Percentiles rank a stretch among this genome's conserved stretches.
Conservation (phyloP, 2,329 filamentous ascomycete genomes). For the Moelleriella libera region DNA sequence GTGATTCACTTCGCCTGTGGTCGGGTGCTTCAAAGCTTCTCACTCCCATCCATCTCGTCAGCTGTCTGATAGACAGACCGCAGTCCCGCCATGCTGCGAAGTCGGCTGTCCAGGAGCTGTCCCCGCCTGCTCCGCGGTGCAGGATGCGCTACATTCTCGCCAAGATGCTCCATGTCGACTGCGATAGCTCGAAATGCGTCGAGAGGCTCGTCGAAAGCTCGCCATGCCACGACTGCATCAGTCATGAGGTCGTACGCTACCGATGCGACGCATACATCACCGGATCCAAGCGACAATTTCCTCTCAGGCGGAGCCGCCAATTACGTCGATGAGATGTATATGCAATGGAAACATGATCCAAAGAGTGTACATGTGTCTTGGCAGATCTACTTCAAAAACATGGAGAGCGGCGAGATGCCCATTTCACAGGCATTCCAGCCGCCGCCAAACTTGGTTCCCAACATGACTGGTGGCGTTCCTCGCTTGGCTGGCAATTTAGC, state of each 20-base stretch:
- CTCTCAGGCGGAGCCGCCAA: constrained; percentile 93
- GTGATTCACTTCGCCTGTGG: not conserved
- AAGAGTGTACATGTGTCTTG: constrained; percentile 92
- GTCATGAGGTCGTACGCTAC: constrained; percentile 40
- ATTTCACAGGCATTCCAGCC: constrained; percentile 94
- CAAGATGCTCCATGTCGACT: constrained; percentile 28
- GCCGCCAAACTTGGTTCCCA: constrained; percentile 80
- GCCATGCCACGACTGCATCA: constrained; percentile 34
- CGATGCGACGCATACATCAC: constrained; percentile 34
- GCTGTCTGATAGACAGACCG: not conserved
- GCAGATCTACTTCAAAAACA: constrained; percentile 99
- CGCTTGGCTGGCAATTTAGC: constrained; percentile 57
- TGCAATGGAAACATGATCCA: constrained; percentile 91
- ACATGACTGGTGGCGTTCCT: constrained; percentile 64
- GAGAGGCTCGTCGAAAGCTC: constrained; percentile 28
- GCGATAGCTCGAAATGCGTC: constrained; percentile 23
- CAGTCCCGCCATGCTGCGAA: constrained; percentile 10
- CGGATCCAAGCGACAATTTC: constrained; percentile 89
- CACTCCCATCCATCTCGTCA: not conserved
- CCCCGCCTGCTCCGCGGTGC: constrained; percentile 44
- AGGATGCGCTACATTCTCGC: constrained; percentile 28
- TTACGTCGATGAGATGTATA: constrained; percentile 99
- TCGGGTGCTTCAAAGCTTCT: not conserved
- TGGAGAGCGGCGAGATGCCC: constrained; percentile 96
- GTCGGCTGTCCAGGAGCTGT: constrained; percentile 50